Conservation (phyloP, 345 rosid genomes). For the Populus alba region DNA sequence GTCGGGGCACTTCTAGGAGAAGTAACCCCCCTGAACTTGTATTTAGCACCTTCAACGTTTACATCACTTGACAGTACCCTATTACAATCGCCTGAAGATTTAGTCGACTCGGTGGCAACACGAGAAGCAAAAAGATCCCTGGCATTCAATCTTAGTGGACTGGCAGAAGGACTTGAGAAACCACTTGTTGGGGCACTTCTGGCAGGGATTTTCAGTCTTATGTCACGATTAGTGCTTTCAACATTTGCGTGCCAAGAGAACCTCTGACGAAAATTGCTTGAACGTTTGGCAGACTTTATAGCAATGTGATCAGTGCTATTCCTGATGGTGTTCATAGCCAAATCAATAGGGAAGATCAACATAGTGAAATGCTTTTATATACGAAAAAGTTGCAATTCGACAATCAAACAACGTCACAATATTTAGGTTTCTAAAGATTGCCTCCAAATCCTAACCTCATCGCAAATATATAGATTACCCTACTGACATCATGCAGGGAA, state of each 20-base stretch:
- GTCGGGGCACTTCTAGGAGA: constrained; percentile 59
- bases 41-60: constrained; percentile 23
- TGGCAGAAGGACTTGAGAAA: constrained; percentile 46
- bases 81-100: constrained; percentile 21
- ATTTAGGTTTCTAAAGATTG: not conserved
- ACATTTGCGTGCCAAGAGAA: constrained; percentile 22
- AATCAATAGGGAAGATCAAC: not conserved
- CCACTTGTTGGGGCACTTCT: constrained; percentile 66
- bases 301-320: constrained; percentile 19
- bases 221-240: constrained; percentile 24
- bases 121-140: constrained; percentile 11
- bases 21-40: constrained; percentile 27
- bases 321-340: constrained; percentile 18
- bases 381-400: not conserved
- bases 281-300: constrained; percentile 10
- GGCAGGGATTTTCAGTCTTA: constrained; percentile 33
- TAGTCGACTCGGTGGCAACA: not conserved
- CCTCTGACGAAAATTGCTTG: constrained; percentile 19
- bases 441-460: not conserved
- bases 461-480: not conserved
- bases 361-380: not conserved
- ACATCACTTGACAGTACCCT: constrained; percentile 30
- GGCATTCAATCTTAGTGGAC: constrained; percentile 38
- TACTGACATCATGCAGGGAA: not conserved
- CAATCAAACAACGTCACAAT: not conserved